These are phyloP conservation scores for Sphagnum contortum DNA, from an alignment of 225 moss, liverwort and hornwort species.

Conservation along the genomic window DNA sequence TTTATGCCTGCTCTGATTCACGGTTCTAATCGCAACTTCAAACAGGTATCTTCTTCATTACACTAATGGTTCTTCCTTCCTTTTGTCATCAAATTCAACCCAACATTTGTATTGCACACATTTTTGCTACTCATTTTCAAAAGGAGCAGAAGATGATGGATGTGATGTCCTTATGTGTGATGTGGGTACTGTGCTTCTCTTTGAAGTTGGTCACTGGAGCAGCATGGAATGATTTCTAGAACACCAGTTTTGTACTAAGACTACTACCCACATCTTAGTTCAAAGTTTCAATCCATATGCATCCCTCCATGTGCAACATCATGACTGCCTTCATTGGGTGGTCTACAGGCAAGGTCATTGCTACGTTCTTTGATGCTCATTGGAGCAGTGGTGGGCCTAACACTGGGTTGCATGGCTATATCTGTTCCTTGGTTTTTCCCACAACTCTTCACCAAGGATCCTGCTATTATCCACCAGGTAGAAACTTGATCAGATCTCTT, in stretches of 20 bases:
- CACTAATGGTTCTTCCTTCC: too few relatives aligned
- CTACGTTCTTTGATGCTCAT: constrained; percentile 62
- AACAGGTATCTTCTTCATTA: constrained; percentile 35
- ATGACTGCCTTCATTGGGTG: too few relatives aligned
- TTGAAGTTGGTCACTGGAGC: too few relatives aligned
- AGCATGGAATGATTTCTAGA: too few relatives aligned
- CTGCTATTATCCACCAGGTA: constrained; percentile 61
- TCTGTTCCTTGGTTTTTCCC: constrained; percentile 76
- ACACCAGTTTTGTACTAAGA: background rate
- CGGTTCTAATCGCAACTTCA: constrained; percentile 64
- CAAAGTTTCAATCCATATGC: too few relatives aligned
- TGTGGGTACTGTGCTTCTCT: too few relatives aligned
- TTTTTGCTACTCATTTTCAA: background rate
- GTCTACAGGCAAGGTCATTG: constrained; percentile 53
- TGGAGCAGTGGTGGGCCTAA: constrained; percentile 48
- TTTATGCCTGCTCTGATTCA: constrained; percentile 87
- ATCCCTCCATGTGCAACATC: too few relatives aligned
- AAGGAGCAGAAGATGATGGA: background rate
- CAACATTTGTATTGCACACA: background rate
- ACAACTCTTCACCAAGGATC: constrained; percentile 63
- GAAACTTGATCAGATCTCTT: background rate
- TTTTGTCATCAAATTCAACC: background rate
- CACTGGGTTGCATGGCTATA: constrained; percentile 44
- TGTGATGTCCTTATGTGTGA: too few relatives aligned
- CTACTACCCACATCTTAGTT: too few relatives aligned